Conservation (phyloP, 1,284 basidiomycete species). For the Sporisorium sorghi region DNA sequence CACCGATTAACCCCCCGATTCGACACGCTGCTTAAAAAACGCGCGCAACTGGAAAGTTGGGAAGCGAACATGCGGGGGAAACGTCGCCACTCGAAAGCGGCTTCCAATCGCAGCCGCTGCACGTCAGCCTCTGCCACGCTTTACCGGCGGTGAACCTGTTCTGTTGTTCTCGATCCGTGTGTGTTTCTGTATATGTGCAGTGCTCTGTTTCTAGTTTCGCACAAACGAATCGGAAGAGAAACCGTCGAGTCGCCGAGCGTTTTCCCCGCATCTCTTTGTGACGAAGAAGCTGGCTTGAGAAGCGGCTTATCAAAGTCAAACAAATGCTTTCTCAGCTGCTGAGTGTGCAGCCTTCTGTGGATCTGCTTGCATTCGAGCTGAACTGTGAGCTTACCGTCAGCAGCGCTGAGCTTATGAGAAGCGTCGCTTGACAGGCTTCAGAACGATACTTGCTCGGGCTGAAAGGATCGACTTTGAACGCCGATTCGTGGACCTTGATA, state of each 20-base stretch:
- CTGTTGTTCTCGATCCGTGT: too few relatives aligned
- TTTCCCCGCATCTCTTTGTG: too few relatives aligned
- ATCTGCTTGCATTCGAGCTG: background rate
- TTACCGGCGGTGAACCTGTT: too few relatives aligned
- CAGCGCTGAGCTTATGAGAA: background rate
- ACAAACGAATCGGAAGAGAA: too few relatives aligned
- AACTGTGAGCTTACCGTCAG: background rate
- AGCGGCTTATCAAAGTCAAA: too few relatives aligned
- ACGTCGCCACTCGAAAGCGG: background rate
- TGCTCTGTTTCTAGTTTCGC: too few relatives aligned
- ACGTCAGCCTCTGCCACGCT: background rate
- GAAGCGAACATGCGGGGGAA: conserved; percentile 1
- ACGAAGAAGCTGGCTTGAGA: too few relatives aligned
- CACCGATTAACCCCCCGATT: background rate
- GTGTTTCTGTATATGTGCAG: too few relatives aligned
- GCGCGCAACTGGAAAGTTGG: background rate
- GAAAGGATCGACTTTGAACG: background rate
- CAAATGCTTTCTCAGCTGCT: too few relatives aligned
- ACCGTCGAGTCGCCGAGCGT: too few relatives aligned
- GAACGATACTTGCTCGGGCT: background rate
- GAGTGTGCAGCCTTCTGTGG: background rate
- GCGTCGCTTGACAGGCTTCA: background rate
- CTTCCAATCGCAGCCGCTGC: background rate
- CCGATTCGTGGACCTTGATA: background rate
- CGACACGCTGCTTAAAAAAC: background rate